Evolutionary conservation across 1,284 basidiomycete genomes (phyloP).

Genomic region (Termitomyces sp.): DNA sequence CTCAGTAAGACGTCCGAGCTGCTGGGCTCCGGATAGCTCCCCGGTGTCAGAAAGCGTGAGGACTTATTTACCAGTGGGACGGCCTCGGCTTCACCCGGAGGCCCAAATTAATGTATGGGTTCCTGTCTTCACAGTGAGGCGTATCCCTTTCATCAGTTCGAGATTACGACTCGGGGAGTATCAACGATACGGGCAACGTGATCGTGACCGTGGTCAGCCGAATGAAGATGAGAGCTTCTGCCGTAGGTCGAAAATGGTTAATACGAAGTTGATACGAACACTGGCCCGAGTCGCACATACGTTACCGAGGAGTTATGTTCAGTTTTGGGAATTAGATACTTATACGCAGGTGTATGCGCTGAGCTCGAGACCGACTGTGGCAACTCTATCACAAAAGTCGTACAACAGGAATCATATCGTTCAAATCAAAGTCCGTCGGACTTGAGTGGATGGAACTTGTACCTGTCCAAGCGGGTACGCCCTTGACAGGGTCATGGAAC

Average conservation of each 20-base stretch:
- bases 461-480: neutral
- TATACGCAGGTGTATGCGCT: neutral
- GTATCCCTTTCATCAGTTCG: constrained; percentile 33
- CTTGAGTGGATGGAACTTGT: neutral
- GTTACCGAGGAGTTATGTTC: neutral
- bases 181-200: constrained; percentile 26
- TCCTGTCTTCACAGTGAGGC: constrained; percentile 27
- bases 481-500: neutral
- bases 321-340: neutral
- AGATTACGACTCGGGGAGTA: constrained; percentile 34
- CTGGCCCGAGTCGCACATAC: neutral
- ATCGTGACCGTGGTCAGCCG: neutral
- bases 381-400: neutral
- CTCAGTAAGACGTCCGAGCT: constrained; percentile 22
- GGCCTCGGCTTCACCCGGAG: constrained; percentile 30
- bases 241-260: neutral
- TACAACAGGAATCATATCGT: neutral
- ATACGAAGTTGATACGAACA: neutral
- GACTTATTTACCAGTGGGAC: constrained; percentile 24
- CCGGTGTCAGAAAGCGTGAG: constrained; percentile 36
- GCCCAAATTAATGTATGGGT: constrained; percentile 29
- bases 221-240: neutral
- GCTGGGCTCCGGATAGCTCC: constrained; percentile 32
- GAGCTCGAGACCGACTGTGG: neutral
- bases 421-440: neutral